Conservation (phyloP, 768 basidiomycete genomes). For the Pisolithus orientalis region DNA sequence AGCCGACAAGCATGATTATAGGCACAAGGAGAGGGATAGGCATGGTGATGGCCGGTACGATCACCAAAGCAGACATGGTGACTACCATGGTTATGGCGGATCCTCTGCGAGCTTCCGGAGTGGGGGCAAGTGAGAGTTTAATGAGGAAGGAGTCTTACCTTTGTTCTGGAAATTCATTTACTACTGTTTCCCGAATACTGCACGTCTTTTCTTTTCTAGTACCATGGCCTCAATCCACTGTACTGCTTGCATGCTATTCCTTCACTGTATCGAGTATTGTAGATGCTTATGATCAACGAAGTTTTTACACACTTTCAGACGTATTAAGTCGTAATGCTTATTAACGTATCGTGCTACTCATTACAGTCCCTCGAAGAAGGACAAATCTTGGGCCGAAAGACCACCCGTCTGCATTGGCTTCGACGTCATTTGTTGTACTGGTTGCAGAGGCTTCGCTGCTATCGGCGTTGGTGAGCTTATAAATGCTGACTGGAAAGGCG, state of each 20-base stretch:
- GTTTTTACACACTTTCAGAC: not conserved
- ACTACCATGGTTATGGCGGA: not conserved
- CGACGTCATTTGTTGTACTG: constrained; percentile 8
- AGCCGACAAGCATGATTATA: not conserved
- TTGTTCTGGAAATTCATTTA: not conserved
- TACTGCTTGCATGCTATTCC: not conserved
- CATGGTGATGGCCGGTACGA: not conserved
- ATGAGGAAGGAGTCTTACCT: not conserved
- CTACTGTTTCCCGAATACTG: not conserved
- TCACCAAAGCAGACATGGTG: not conserved
- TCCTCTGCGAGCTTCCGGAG: not conserved
- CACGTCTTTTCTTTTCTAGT: too few relatives aligned
- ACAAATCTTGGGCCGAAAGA: constrained; percentile 77
- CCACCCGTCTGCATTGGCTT: constrained; percentile 39
- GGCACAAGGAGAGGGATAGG: not conserved
- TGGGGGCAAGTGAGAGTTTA: not conserved
- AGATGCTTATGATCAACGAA: not conserved
- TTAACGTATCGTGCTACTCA: not conserved
- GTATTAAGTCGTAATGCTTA: not conserved
- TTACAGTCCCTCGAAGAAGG: constrained; percentile 78
- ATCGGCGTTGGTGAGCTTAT: constrained; percentile 4
- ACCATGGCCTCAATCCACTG: not conserved
- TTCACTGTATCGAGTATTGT: not conserved
- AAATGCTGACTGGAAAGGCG: constrained; percentile 16
- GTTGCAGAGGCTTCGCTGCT: constrained; percentile 8